Base-by-base conservation (phyloP, 1,284 basidiomycete species). In the Puccinia triticina region DNA sequence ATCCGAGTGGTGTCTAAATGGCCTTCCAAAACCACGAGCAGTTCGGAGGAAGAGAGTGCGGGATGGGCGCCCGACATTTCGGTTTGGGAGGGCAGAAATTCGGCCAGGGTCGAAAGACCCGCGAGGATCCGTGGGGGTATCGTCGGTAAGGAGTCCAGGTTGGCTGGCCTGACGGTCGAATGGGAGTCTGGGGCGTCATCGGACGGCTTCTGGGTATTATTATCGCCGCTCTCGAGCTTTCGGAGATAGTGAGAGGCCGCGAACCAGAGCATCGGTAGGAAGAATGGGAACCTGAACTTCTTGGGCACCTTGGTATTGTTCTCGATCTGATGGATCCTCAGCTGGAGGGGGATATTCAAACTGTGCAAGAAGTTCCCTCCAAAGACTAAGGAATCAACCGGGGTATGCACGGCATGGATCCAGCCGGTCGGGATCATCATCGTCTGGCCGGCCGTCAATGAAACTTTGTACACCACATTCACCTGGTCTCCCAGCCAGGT, bases 351-450 rank as follows among this genome's bases (percentile, higher is more conserved):
- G 46, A 92, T 89, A 84, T 92, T 91, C 85, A 91, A 94, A 12
- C 93, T 95, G 87, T 98, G 95, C 72, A 98, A 87, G 87, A 97
- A 99, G 88, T 99, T 99, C 55, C 96, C 96, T 2, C 96, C 96
- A 86, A 98, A 96, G 0, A 99, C 96, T 57, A 99, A 89, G 2
- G 95, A 93, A 86, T 98, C 95, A 64, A 90, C 88, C 0, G 96
- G 96, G 0, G 96, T 98, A 87, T 94, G 92, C 50, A 99, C 96
- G 26, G 95, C 94, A 86, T 99, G 96, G 83, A 98, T 97, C 93
- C 96, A 98, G 0, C 96, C 96, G 0, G 94, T 92, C 0, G 95
- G 95, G 77, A 98, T 96, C 82, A 97, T 93, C 88, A 89, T 89
- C n/a, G 86, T 86, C 74, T 86, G 85, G 59, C 85, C 85, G 32